Evolutionary conservation across 768 basidiomycete species (phyloP).

Genomic region (Leccinum boreale): DNA sequence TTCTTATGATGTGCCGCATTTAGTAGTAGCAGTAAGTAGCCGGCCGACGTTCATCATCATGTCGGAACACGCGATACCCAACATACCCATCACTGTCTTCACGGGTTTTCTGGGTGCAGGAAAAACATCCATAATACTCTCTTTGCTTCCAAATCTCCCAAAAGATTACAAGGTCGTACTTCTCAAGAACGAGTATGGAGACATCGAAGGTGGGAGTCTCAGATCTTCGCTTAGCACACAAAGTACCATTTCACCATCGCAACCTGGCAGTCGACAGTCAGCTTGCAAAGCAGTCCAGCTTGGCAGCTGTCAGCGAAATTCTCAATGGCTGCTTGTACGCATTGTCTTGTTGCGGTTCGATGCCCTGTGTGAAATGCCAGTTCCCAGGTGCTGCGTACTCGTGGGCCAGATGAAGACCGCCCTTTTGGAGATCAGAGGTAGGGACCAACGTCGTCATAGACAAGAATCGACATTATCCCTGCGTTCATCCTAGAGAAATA

Average conservation of each 20-base stretch:
- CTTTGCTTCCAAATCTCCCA: constrained; percentile 77
- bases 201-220: constrained; percentile 67
- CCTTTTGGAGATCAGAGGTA: constrained; percentile 81
- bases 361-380: not conserved
- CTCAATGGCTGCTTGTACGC: constrained; percentile 91
- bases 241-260: constrained; percentile 1
- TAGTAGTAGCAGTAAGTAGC: not conserved
- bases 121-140: constrained; percentile 79
- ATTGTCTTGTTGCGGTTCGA: not conserved
- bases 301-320: constrained; percentile 90
- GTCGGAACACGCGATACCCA: constrained; percentile 5
- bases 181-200: constrained; percentile 96
- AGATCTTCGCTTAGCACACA: not conserved
- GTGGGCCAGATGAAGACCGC: constrained; percentile 95
- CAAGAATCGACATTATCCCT: not conserved
- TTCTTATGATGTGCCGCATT: not conserved
- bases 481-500: constrained; percentile 61
- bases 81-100: constrained; percentile 88
- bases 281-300: constrained; percentile 77
- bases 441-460: constrained; percentile 7
- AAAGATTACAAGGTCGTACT: constrained; percentile 85
- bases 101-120: constrained; percentile 91
- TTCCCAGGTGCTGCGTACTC: constrained; percentile 80
- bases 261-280: constrained; percentile 82
- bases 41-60: constrained; percentile 1